phyloP scores from a whole-genome alignment of 805 yeast genomes.

The baker's yeast (Saccharomyces cerevisiae) region DNA sequence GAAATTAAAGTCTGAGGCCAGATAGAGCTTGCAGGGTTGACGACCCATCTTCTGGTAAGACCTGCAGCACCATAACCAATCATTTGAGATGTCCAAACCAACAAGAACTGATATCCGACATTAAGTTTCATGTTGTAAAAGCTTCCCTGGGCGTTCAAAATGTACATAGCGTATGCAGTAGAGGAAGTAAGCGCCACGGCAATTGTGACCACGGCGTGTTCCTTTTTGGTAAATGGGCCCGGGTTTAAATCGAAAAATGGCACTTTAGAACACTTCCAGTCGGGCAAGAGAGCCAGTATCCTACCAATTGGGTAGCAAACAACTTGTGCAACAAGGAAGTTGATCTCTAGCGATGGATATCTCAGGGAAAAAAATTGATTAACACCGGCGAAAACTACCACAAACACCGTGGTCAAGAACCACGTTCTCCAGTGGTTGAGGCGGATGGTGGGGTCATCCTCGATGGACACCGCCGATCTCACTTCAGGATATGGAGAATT shows the following conservation, averaged over 20 bases:
- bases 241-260: constrained; percentile 40
- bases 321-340: constrained; percentile 45
- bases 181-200: constrained; percentile 37
- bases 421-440: constrained; percentile 51
- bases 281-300: constrained; percentile 36
- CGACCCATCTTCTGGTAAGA: constrained; percentile 46
- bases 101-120: constrained; percentile 40
- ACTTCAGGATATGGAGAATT: constrained; percentile 43
- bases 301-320: constrained; percentile 48
- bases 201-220: constrained; percentile 43
- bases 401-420: constrained; percentile 42
- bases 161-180: constrained; percentile 51
- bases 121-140: constrained; percentile 41
- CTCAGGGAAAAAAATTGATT: constrained; percentile 49
- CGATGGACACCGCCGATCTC: constrained; percentile 47
- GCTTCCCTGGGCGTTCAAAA: constrained; percentile 40
- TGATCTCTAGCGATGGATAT: constrained; percentile 41
- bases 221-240: constrained; percentile 45
- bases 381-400: constrained; percentile 48
- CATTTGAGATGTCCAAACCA: constrained; percentile 51
- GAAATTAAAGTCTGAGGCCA: constrained; percentile 61
- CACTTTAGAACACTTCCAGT: constrained; percentile 27
- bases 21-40: constrained; percentile 50
- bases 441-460: constrained; percentile 42
- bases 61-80: constrained; percentile 65